A percentile compares a stretch with the other conserved stretches of the same genome.
Conservation (phyloP, 139 green algal genomes). For the Picochlorum sp. region DNA sequence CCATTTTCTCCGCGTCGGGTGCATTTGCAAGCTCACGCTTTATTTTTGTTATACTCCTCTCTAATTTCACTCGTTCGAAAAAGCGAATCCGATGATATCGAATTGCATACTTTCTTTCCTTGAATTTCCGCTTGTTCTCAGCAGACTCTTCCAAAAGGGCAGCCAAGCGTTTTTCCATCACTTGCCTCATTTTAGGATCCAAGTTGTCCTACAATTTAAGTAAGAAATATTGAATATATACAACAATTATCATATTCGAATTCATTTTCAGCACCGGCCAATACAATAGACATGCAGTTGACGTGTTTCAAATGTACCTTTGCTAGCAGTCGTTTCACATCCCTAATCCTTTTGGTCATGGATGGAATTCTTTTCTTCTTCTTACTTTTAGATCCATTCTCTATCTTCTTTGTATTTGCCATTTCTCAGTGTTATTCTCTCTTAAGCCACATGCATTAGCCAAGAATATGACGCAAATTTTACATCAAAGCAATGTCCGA, state of each 20-base stretch:
- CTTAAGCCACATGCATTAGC: background rate
- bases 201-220: background rate
- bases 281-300: too few relatives aligned
- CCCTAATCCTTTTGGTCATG: conserved; percentile 50
- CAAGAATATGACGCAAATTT: too few relatives aligned
- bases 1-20: background rate
- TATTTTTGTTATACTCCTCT: conserved; percentile 48
- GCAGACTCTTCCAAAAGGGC: conserved; percentile 21
- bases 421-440: background rate
- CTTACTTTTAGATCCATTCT: conserved; percentile 7
- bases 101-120: conserved; percentile 46
- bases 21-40: conserved; percentile 7
- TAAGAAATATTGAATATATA: background rate
- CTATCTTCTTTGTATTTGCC: background rate
- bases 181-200: conserved; percentile 11
- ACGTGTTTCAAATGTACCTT: conserved; percentile 28
- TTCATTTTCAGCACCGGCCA: background rate
- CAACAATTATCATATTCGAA: background rate
- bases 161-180: conserved; percentile 43
- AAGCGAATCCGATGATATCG: conserved; percentile 78
- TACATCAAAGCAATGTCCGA: too few relatives aligned
- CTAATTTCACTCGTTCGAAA: conserved; percentile 79
- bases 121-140: conserved; percentile 21
- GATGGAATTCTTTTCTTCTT: conserved; percentile 7
- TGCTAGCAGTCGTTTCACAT: conserved; percentile 39